Percentiles rank a stretch among this genome's conserved stretches.
Evolutionary conservation across 768 basidiomycete genomes (phyloP).

Genomic region (Tylopilus balloui): DNA sequence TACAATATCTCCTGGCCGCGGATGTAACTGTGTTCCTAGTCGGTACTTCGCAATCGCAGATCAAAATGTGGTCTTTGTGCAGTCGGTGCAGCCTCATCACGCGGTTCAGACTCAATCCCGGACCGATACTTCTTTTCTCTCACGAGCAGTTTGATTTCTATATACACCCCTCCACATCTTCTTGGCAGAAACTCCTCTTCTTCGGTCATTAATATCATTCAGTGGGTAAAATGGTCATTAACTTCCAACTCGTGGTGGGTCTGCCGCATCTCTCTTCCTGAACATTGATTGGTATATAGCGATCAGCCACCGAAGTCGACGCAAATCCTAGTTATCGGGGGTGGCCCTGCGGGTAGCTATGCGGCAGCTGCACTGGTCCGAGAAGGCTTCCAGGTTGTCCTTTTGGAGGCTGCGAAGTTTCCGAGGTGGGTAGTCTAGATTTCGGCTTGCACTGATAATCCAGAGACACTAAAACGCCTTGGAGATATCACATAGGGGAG

Average conservation of each 20-base stretch:
- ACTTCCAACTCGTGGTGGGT: not conserved
- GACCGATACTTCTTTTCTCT: no score
- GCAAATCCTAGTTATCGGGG: slow-evolving; percentile 12
- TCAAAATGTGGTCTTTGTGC: no score
- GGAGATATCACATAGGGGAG: slow-evolving; percentile 17
- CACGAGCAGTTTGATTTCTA: no score
- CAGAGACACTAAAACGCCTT: not conserved
- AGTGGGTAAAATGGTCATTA: not conserved
- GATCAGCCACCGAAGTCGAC: not conserved
- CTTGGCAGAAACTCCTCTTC: no score
- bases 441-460: not conserved
- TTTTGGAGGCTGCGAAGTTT: slow-evolving; percentile 10
- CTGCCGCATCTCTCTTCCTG: no score
- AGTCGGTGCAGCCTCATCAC: no score
- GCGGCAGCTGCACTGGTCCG: slow-evolving; percentile 6
- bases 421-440: slow-evolving; percentile 5
- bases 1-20: no score
- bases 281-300: not conserved
- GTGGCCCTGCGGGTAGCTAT: slow-evolving; percentile 14
- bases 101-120: no score
- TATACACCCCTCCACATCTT: no score
- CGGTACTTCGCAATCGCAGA: no score
- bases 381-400: slow-evolving; percentile 9
- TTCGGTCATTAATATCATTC: no score
- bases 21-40: no score